Base-by-base conservation (phyloP, 768 basidiomycete genomes). In the Tubosaeta sp. region DNA sequence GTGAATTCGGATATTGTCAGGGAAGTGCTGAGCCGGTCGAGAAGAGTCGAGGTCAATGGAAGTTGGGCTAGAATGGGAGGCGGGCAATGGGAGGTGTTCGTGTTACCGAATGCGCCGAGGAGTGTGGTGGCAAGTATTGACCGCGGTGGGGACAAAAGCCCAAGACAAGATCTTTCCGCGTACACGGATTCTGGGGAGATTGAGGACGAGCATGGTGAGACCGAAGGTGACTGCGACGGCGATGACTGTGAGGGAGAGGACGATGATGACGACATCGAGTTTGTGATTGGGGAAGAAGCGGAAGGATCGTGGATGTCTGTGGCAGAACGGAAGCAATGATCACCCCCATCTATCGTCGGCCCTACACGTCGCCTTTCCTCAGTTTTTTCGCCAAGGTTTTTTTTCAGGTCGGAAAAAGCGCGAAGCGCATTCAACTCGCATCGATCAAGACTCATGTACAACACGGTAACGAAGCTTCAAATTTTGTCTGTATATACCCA, bases 231-330 rank as follows among this genome's bases (percentile, higher is more conserved):
- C 14, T 69, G 51, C 13, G 71, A 73, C 22, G 67, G 61, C 18
- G 69, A 71, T 2, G 71, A 59, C 25, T 66, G 57, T 18, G 71
- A 76, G 2, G 69, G 53, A 7, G 72, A 85, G 10, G 84, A 85
- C 3, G 83, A 83, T 2, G 85, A 86, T n/a, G 85, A 86, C 29
- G 84, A 86, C 35, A 77, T 87, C n/a, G 84, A 79, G n/a, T 83
- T 87, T 56, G 84, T 87, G 34, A 77, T 87, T 64, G 79, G 78
- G 36, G 64, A 73, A 52, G 75, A 75, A 51, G 69, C 69, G n/a
- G 71, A 71, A 45, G 69, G 57, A 31, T 60, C 63, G 3, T 73
- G 70, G 70, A 69, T 67, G 56, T 61, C 68, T 40, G 63, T 59
- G 30, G 62, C 67, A 40, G 64, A 71, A 53, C 68, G 68, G 55